Base-by-base conservation (phyloP, 1,139 yeast species). In the Magnusiomyces starmeri region DNA sequence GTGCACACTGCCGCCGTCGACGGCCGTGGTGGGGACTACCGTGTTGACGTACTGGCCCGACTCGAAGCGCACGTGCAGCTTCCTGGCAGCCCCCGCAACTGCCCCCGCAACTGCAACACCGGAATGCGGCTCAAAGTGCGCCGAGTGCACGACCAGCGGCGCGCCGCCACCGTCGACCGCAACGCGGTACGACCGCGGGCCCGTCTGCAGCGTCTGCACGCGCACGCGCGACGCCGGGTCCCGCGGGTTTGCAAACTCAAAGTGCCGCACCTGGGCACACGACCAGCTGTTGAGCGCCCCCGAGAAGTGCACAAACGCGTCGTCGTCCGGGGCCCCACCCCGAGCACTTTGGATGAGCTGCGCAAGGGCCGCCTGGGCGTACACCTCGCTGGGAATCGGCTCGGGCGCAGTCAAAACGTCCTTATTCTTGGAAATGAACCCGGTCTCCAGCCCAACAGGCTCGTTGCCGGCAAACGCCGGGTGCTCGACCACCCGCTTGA, bases 341-440 rank as follows among this genome's bases (percentile, higher is more conserved):
- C n/a, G n/a, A n/a, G n/a, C n/a, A n/a, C n/a, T n/a, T n/a, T n/a
- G n/a, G 24, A 50, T 51, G 14, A 53, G 27, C 20, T 51, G 52
- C 14, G 64, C 66, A 22, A 66, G 53, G 10, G 70, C 69, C 14
- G 68, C 70, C 54, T 65, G 69, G 2, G 62, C 68, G 49, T 57
- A 61, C 8, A 66, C 66, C 47, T 61, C 55, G 35, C 52, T 54
- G 6, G 65, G 62, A 25, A 61, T 54, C 3, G 49, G 51, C 18
- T 41, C 45, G 16, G 55, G 57, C 22, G 48, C 50, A 37, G 63
- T 58, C 24, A 66, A 57, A 25, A 56, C 60, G 7, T 55, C 58
- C 12, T 58, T 55, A 48, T 65, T 60, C 51, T 66, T 66, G 34
- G 67, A 64, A 43, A 66, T 65, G 52, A 66, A 66, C 3, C 70